phyloP scores from a whole-genome alignment of 805 yeast genomes.

The Danielia reshetovae region DNA sequence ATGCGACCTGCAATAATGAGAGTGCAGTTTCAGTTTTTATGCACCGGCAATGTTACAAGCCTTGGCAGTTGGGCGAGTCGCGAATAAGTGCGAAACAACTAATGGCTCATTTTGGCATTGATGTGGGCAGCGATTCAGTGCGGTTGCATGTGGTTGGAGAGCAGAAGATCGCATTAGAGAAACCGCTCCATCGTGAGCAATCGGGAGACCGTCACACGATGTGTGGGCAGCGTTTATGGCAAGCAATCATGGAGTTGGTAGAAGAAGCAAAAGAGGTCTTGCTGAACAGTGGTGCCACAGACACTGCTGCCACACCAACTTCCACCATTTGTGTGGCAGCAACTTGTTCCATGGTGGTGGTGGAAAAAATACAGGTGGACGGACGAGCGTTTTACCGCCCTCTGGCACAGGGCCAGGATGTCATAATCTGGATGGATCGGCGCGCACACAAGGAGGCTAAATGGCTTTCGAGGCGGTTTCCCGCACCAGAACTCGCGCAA shows the following conservation, averaged over 20 bases:
- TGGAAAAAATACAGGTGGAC: slow-evolving; percentile 15
- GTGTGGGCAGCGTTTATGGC: slow-evolving; percentile 12
- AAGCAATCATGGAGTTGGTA: slow-evolving; percentile 8
- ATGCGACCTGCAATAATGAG: too few species aligned
- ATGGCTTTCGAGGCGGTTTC: slow-evolving; percentile 23
- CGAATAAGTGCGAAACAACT: too few species aligned
- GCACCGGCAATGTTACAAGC: too few species aligned
- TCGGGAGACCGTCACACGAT: slow-evolving; percentile 11
- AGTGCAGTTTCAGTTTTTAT: too few species aligned
- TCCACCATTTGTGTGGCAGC: slow-evolving; percentile 42
- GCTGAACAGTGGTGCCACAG: background rate
- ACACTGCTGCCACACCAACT: slow-evolving; percentile 5
- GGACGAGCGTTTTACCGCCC: slow-evolving; percentile 27
- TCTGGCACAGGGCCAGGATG: slow-evolving; percentile 30
- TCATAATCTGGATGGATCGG: slow-evolving; percentile 61
- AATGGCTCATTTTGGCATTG: slow-evolving; percentile 37
- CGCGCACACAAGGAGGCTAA: slow-evolving; percentile 34
- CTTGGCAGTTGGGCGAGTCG: too few species aligned
- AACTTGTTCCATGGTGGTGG: slow-evolving; percentile 57
- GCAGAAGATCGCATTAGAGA: slow-evolving; percentile 11
- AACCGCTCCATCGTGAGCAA: slow-evolving; percentile 6
- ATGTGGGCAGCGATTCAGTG: slow-evolving; percentile 50
- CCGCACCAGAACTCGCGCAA: slow-evolving; percentile 15
- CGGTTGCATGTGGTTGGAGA: slow-evolving; percentile 30
- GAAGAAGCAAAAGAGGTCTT: slow-evolving; percentile 2